phyloP scores from a whole-genome alignment of 768 basidiomycete genomes.

The Hygrophorus pudorinus region DNA sequence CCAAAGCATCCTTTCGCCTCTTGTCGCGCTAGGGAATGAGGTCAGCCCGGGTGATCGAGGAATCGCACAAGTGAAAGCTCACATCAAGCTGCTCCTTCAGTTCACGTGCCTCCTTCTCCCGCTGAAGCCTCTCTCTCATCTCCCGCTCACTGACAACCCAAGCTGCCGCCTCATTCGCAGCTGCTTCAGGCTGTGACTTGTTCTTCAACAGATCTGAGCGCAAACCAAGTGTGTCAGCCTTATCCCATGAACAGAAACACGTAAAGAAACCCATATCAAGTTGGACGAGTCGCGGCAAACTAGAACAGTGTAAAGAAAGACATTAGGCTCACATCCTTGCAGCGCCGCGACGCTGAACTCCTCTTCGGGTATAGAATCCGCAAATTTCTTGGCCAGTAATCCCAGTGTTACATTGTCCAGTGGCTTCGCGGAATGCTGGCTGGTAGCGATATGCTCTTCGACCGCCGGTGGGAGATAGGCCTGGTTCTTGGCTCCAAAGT shows the following conservation, averaged over 20 bases:
- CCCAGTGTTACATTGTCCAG: conserved; percentile 56
- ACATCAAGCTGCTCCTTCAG: conserved; percentile 59
- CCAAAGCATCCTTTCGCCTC: conserved; percentile 42
- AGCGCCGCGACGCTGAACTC: conserved; percentile 86
- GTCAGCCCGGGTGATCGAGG: neutral
- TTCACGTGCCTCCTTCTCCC: conserved; percentile 67
- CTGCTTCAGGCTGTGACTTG: conserved; percentile 73
- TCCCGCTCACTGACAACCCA: conserved; percentile 75
- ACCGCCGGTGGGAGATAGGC: conserved; percentile 57
- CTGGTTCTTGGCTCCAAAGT: conserved; percentile 48
- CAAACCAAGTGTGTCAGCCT: too few relatives aligned
- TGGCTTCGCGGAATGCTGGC: conserved; percentile 54
- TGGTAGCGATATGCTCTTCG: conserved; percentile 46
- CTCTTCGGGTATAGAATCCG: conserved; percentile 72
- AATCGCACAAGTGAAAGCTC: conserved; percentile 16
- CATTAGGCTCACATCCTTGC: conserved; percentile 87
- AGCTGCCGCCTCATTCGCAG: conserved; percentile 50
- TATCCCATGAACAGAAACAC: too few relatives aligned
- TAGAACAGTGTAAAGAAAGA: conserved; percentile 19
- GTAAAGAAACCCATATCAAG: conserved; percentile 8
- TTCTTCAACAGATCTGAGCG: conserved; percentile 80
- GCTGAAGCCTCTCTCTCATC: conserved; percentile 61
- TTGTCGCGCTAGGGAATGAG: conserved; percentile 30
- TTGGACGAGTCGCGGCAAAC: conserved; percentile 4
- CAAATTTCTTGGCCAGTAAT: conserved; percentile 66